A percentile compares a stretch with the other conserved stretches of the same genome.
Evolutionary conservation across 176 grass and related monocot genomes (phyloP).

Genomic region (Zizania latifolia): DNA sequence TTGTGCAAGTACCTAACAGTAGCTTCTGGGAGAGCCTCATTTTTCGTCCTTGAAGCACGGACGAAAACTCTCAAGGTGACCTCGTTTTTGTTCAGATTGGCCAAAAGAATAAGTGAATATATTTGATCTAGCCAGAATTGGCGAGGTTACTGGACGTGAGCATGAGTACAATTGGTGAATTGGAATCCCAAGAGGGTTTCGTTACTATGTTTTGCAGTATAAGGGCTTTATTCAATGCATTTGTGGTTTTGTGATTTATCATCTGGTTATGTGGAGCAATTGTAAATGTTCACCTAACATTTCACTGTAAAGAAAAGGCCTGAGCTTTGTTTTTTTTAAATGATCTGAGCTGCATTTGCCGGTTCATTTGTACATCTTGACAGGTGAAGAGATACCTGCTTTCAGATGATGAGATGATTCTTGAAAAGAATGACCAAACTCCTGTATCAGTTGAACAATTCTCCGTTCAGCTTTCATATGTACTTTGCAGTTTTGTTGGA

Average conservation of each 20-base stretch:
- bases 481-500: constrained; percentile 21
- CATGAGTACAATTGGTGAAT: not conserved
- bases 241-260: not conserved
- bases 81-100: not conserved
- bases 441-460: constrained; percentile 51
- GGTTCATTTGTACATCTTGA: constrained; percentile 23
- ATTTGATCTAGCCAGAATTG: not conserved
- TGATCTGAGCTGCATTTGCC: not conserved
- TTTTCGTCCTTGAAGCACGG: constrained; percentile 66
- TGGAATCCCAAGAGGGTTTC: not conserved
- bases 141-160: not conserved
- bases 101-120: not conserved
- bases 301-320: not conserved
- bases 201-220: not conserved
- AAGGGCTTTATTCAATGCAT: not conserved
- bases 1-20: constrained; percentile 93
- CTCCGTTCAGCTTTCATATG: constrained; percentile 7
- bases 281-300: not conserved
- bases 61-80: constrained; percentile 69
- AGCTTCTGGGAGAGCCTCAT: constrained; percentile 75
- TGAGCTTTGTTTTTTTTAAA: not conserved
- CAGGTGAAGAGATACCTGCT: constrained; percentile 82
- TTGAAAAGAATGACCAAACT: constrained; percentile 75
- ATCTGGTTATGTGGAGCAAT: constrained; percentile 2
- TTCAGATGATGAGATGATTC: constrained; percentile 52